phyloP scores from a whole-genome alignment of 1,139 yeast species.

The Yamadazyma jaroonii region DNA sequence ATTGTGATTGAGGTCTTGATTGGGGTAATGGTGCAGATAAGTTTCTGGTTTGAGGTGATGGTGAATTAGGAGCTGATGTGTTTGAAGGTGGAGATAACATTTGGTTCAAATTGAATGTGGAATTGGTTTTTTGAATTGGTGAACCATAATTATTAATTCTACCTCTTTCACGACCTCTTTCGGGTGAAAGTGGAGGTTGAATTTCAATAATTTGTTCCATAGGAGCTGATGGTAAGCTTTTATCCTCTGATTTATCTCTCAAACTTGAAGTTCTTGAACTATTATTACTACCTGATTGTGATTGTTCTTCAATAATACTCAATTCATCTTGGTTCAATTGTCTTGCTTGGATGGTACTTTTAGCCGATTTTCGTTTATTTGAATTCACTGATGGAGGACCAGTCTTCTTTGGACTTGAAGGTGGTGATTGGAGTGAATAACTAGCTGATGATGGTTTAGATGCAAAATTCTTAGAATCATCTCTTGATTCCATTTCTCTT shows the following conservation, averaged over 20 bases:
- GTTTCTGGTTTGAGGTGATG: conserved; percentile 1
- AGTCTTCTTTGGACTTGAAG: conserved; percentile 16
- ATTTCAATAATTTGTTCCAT: not conserved
- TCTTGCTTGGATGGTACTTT: conserved; percentile 16
- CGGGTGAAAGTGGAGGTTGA: conserved; percentile 1
- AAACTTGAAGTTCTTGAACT: conserved; percentile 32
- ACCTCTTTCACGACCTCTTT: not conserved
- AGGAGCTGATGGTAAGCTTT: not conserved
- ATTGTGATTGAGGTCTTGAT: conserved; percentile 4
- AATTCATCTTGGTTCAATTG: conserved; percentile 29
- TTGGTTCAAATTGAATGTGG: not conserved
- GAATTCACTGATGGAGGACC: conserved; percentile 22
- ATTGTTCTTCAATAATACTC: conserved; percentile 43
- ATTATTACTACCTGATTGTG: conserved; percentile 24
- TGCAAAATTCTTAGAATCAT: not conserved
- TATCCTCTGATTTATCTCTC: conserved; percentile 6
- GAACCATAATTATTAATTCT: not conserved
- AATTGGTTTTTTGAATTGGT: not conserved
- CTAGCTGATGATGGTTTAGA: conserved; percentile 1
- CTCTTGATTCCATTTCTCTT: conserved; percentile 1
- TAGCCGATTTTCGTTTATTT: conserved; percentile 21
- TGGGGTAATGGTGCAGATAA: conserved; percentile 7
- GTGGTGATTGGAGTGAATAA: conserved; percentile 16
- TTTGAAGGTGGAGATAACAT: not conserved
- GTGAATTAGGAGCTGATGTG: not conserved